Base-by-base conservation (phyloP, 116 monocot species). In the Cymodocea nodosa region DNA sequence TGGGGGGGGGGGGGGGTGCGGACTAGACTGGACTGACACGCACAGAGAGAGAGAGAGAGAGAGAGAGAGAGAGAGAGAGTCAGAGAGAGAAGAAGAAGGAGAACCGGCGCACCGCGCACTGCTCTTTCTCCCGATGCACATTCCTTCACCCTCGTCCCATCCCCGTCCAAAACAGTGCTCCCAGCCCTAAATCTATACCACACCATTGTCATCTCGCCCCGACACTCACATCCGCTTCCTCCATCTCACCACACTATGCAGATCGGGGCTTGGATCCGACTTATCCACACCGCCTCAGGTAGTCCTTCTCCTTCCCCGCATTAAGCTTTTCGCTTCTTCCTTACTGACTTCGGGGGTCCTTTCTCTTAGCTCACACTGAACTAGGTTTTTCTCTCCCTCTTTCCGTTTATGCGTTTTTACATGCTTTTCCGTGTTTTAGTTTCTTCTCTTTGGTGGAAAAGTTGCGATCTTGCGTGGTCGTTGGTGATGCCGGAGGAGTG, bases 171-270 rank as follows among this genome's bases (percentile, higher is more conserved):
- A 14, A 22, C 23, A 15, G 50, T 22, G n/a, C 19, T 67, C 67
- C 36, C 30, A 67, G 35, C 54, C 54, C 67, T 52, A 67, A 37
- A 52, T 25, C 52, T 30, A 64, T 30, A 64, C 17, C 40, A 23
- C 22, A 23, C 25, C 7, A 18, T n/a, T 23, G 18, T 9, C 59
- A 19, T 15, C 37, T 0, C 48, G 6, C 59, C 0, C 7, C 25
- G 7, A 6, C 19, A 23, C 34, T 60, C 59, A 36, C 25, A 6
- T 19, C n/a, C 6, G 15, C 60, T 10, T 35, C 60, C 15, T 35
- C 24, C 60, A 4, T 24, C 23, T 60, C 60, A 14, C 22, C 35
- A 35, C 60, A 13, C 54, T 44, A 6, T 44, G 36, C 62, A 62
- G 62, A 62, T 62, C 62, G 36, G 40, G 36, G 37, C 36, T 62